Evolutionary conservation across 2,329 filamentous ascomycete species (phyloP).

Genomic region (Phaeophleospora eucalypticola): DNA sequence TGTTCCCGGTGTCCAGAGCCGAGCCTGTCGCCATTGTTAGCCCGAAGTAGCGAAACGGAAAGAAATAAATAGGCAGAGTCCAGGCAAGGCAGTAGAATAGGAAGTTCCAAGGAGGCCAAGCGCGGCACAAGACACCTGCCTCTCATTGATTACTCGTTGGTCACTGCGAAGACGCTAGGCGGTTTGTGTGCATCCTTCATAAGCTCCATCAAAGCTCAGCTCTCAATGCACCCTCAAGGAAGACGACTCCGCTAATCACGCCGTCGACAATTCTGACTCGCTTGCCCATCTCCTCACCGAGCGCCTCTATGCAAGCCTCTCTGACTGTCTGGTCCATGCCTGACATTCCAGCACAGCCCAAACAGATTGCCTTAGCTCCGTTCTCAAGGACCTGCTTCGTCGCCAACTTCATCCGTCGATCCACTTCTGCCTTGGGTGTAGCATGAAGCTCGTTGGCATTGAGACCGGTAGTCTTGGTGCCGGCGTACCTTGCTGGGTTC

Average conservation of each 20-base stretch:
- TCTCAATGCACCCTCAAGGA: constrained; percentile 52
- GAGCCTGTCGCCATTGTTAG: too few relatives aligned
- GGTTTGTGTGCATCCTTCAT: too few relatives aligned
- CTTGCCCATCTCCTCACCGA: constrained; percentile 57
- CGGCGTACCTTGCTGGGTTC: constrained; percentile 55
- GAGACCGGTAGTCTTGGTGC: constrained; percentile 77
- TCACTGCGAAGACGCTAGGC: too few relatives aligned
- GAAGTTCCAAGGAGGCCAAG: too few relatives aligned
- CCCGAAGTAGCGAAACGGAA: too few relatives aligned
- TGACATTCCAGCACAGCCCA: constrained; percentile 90
- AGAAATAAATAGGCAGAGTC: not conserved
- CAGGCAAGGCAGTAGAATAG: not conserved
- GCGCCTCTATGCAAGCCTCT: constrained; percentile 60
- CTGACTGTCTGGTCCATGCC: constrained; percentile 76
- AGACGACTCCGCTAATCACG: constrained; percentile 64
- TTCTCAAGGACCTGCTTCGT: constrained; percentile 59
- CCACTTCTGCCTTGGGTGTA: constrained; percentile 60
- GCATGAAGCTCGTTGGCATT: constrained; percentile 76
- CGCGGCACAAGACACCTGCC: too few relatives aligned
- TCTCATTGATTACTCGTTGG: too few relatives aligned
- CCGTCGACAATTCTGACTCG: constrained; percentile 73
- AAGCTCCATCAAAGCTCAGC: constrained; percentile 23
- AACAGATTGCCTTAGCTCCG: constrained; percentile 57
- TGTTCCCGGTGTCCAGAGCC: too few relatives aligned
- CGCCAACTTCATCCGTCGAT: constrained; percentile 62